Evolutionary conservation across 345 rosid species (phyloP).

Genomic region (Acer saccharum): DNA sequence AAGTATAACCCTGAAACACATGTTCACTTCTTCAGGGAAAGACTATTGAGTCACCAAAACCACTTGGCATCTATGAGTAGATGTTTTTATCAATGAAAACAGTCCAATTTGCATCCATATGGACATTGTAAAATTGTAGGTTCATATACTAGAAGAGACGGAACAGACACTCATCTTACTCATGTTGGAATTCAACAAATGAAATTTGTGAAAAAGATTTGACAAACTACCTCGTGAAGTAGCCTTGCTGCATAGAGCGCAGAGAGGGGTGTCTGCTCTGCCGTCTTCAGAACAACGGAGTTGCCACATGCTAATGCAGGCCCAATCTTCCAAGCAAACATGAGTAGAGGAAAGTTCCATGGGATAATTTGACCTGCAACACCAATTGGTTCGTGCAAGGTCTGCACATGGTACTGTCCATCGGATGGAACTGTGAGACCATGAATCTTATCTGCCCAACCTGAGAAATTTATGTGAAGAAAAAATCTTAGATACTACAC

Average conservation of each 20-base stretch:
- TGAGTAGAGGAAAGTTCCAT: conserved; percentile 95
- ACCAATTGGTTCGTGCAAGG: conserved; percentile 90
- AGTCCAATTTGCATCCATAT: background rate
- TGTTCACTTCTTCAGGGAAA: background rate
- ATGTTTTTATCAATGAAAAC: background rate
- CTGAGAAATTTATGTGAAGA: conserved; percentile 37
- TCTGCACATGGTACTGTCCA: conserved; percentile 74
- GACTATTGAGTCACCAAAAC: background rate
- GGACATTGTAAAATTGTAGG: background rate
- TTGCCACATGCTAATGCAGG: conserved; percentile 95
- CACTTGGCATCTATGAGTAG: background rate
- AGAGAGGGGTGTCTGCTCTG: conserved; percentile 91
- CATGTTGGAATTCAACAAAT: background rate
- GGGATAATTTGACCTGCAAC: conserved; percentile 97
- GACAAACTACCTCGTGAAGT: conserved; percentile 67
- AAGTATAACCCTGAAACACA: background rate
- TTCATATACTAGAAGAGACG: background rate
- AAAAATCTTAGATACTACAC: background rate
- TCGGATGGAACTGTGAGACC: conserved; percentile 84
- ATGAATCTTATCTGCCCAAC: conserved; percentile 97
- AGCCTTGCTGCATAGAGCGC: conserved; percentile 63
- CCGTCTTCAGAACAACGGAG: conserved; percentile 82
- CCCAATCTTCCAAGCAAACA: conserved; percentile 90
- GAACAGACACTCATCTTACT: background rate
- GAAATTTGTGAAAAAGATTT: background rate